phyloP scores from a whole-genome alignment of 176 grass and related monocot genomes.

The Chloris gayana region DNA sequence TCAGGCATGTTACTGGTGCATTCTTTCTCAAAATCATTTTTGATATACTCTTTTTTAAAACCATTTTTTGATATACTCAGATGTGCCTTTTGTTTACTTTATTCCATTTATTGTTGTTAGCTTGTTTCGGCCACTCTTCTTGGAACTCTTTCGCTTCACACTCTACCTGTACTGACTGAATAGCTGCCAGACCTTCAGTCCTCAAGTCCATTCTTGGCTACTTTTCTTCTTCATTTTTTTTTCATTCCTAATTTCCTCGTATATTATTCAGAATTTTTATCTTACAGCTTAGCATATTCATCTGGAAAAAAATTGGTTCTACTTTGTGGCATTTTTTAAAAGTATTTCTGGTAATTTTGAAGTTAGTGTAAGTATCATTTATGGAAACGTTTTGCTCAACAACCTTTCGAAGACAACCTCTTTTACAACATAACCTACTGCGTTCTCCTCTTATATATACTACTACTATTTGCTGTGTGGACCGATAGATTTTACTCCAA shows the following conservation, averaged over 20 bases:
- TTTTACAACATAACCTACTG: conserved; percentile 16
- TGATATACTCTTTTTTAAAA: neutral
- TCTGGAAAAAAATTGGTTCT: neutral
- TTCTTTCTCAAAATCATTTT: neutral
- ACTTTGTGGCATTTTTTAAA: neutral
- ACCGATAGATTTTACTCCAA: neutral
- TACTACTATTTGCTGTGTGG: neutral
- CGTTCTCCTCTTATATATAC: neutral
- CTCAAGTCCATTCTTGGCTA: neutral
- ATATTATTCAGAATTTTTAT: neutral
- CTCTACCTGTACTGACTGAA: neutral
- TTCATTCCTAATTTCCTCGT: neutral
- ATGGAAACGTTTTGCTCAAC: conserved; percentile 17
- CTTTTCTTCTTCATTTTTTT: neutral
- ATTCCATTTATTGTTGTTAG: neutral
- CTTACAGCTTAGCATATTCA: neutral
- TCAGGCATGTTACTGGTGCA: neutral
- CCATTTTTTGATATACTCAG: neutral
- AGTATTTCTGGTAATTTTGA: neutral
- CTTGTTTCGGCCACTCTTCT: neutral
- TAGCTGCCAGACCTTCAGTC: neutral
- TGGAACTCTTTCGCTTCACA: neutral
- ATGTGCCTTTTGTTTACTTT: neutral
- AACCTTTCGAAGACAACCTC: conserved; percentile 24
- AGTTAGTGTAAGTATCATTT: neutral